Conservation (phyloP, 2,329 filamentous ascomycete genomes). For the Aspergillus japonicus region DNA sequence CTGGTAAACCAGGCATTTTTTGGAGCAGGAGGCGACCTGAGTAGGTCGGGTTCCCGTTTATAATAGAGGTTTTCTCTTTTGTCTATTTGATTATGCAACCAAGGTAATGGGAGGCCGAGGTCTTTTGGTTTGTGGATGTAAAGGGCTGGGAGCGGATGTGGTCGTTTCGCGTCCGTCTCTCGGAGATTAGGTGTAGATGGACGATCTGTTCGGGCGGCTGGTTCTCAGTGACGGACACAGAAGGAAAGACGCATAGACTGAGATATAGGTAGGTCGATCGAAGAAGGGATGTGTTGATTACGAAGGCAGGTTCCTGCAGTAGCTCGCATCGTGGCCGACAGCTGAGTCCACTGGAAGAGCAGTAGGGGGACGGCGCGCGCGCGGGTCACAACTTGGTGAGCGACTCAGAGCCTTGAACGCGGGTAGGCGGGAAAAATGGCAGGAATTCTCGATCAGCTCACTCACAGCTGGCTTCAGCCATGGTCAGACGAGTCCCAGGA, state of each 20-base stretch:
- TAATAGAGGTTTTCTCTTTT: background rate
- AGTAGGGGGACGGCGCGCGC: constrained; percentile 7
- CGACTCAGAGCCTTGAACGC: constrained; percentile 4
- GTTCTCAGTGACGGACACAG: constrained; percentile 5
- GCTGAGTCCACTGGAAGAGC: constrained; percentile 11
- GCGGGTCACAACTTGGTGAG: constrained; percentile 5
- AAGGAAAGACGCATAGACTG: background rate
- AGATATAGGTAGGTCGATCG: constrained; percentile 14
- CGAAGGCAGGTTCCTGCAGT: constrained; percentile 24
- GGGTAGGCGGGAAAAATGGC: background rate
- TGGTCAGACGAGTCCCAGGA: background rate
- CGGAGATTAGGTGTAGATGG: too few relatives aligned
- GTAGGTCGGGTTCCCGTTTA: background rate
- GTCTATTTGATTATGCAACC: constrained; percentile 9
- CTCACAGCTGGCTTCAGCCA: background rate
- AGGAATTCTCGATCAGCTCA: background rate
- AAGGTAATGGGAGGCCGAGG: too few relatives aligned
- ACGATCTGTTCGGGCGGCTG: background rate
- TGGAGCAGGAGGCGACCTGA: background rate
- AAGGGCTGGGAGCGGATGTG: background rate
- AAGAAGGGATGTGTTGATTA: constrained; percentile 20
- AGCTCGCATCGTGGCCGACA: constrained; percentile 31
- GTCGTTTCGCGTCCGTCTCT: too few relatives aligned
- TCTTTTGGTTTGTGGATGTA: too few relatives aligned
- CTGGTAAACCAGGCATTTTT: constrained; percentile 47